These are phyloP conservation scores for Hypoxylon fragiforme DNA, from an alignment of 495 filamentous ascomycete species.

Conservation along the genomic window DNA sequence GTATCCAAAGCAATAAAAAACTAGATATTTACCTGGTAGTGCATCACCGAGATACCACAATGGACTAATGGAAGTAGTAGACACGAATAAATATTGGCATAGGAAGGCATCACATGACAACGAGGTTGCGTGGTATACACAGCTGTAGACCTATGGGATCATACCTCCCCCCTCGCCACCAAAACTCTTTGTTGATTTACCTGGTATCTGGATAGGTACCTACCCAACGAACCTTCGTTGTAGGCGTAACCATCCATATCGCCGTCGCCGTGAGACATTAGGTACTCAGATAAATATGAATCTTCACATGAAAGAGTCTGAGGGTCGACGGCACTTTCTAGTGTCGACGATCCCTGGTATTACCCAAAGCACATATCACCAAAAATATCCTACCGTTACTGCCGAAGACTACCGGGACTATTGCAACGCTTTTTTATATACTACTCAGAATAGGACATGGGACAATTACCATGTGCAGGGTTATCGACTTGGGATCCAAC, in stretches of 20 bases:
- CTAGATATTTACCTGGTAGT: too few relatives aligned
- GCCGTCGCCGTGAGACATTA: background rate
- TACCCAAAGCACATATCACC: constrained; percentile 13
- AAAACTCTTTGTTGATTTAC: too few relatives aligned
- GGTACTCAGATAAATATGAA: background rate
- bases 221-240: too few relatives aligned
- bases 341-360: constrained; percentile 6
- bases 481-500: constrained; percentile 20
- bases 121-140: too few relatives aligned
- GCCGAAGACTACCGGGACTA: constrained; percentile 16
- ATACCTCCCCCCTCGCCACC: too few relatives aligned
- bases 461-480: constrained; percentile 5
- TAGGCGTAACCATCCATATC: background rate
- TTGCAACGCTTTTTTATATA: constrained; percentile 11
- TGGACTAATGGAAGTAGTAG: too few relatives aligned
- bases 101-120: too few relatives aligned
- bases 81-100: too few relatives aligned
- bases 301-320: constrained; percentile 8
- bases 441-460: constrained; percentile 2
- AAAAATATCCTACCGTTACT: constrained; percentile 13
- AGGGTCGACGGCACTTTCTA: background rate
- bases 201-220: too few relatives aligned
- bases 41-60: too few relatives aligned
- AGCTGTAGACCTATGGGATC: too few relatives aligned
- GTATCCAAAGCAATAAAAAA: too few relatives aligned